Evolutionary conservation across 805 yeast species (phyloP).

Genomic region (Saccharomycopsis synnaedendra): DNA sequence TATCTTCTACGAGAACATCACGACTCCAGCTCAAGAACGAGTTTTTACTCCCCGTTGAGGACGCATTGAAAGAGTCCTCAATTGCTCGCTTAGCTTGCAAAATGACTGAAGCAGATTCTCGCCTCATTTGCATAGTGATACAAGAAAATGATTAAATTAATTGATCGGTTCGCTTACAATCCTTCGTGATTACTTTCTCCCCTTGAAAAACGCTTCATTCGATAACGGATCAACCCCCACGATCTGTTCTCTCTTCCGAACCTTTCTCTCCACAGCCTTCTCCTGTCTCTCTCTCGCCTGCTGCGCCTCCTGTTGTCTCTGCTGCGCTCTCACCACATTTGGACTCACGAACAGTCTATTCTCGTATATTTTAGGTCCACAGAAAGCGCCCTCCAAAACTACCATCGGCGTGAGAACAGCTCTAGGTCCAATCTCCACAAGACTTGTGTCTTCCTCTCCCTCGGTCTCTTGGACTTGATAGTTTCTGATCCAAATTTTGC

Average conservation of each 20-base stretch:
- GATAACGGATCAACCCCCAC: conserved; percentile 75
- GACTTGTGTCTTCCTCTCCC: conserved; percentile 49
- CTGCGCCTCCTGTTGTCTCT: conserved; percentile 66
- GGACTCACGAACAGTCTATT: conserved; percentile 96
- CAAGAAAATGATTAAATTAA: too few species aligned
- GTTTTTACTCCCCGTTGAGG: too few species aligned
- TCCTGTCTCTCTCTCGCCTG: conserved; percentile 71
- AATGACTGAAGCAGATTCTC: too few species aligned
- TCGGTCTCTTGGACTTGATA: conserved; percentile 64
- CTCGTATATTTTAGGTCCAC: conserved; percentile 96
- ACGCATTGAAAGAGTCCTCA: too few species aligned
- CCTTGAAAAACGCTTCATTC: conserved; percentile 62
- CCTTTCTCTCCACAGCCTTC: conserved; percentile 64
- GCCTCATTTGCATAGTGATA: too few species aligned
- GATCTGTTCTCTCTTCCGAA: conserved; percentile 64
- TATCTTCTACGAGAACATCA: too few species aligned
- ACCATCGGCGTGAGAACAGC: conserved; percentile 87
- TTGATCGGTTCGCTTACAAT: too few species aligned
- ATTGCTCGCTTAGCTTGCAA: too few species aligned
- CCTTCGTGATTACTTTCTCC: background rate
- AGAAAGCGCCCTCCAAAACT: conserved; percentile 90
- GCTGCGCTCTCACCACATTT: conserved; percentile 85
- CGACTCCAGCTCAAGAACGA: too few species aligned
- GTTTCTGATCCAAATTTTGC: conserved; percentile 91
- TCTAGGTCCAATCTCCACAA: conserved; percentile 95